Evolutionary conservation across 2,329 filamentous ascomycete genomes (phyloP).

Genomic region (Ophidiomyces ophidiicola): DNA sequence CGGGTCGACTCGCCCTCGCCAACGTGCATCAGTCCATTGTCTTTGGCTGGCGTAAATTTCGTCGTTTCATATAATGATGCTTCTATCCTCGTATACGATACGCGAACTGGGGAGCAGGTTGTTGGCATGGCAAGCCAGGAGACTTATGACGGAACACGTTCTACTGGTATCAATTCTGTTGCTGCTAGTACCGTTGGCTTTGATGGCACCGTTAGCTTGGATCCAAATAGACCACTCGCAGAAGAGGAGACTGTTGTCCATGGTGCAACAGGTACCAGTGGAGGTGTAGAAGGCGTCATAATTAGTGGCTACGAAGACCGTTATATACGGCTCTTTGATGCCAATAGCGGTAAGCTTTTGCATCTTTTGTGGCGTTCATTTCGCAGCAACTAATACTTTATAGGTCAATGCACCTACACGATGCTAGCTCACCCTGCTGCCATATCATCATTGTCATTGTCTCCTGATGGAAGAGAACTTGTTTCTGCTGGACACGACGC

Average conservation of each 20-base stretch:
- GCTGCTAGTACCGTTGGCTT: constrained; percentile 75
- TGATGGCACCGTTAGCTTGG: constrained; percentile 50
- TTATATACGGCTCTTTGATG: constrained; percentile 94
- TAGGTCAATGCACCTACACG: constrained; percentile 97
- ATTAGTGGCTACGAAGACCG: constrained; percentile 95
- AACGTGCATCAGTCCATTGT: constrained; percentile 86
- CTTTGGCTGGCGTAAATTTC: constrained; percentile 69
- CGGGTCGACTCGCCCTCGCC: constrained; percentile 60
- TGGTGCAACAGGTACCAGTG: constrained; percentile 71
- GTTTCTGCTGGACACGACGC: constrained; percentile 95
- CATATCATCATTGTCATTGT: constrained; percentile 82
- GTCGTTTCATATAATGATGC: constrained; percentile 89
- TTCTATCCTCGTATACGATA: constrained; percentile 83
- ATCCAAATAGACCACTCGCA: constrained; percentile 50
- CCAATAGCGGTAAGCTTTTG: constrained; percentile 75
- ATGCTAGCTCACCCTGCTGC: constrained; percentile 94
- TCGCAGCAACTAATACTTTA: constrained; percentile 15
- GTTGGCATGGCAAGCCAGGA: constrained; percentile 87
- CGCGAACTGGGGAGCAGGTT: constrained; percentile 78
- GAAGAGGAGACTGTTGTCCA: constrained; percentile 62
- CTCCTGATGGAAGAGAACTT: constrained; percentile 83
- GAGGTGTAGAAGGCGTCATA: constrained; percentile 79
- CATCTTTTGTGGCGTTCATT: not conserved
- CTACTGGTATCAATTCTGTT: constrained; percentile 76
- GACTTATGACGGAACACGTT: constrained; percentile 78